phyloP scores from a whole-genome alignment of 1,139 yeast species.

The Saccharomyces hybrid region DNA sequence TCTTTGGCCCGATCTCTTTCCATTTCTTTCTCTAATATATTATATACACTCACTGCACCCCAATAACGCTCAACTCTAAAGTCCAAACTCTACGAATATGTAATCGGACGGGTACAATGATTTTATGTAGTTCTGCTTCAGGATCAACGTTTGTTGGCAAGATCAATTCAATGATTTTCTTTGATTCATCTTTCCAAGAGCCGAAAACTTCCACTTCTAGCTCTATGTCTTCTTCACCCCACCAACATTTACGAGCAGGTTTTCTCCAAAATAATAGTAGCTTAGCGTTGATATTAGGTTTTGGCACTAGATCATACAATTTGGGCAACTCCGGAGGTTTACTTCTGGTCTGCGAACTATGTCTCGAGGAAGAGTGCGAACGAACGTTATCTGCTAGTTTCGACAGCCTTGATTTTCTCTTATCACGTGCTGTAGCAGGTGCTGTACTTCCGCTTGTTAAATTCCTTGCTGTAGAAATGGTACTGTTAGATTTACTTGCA shows the following conservation, averaged over 20 bases:
- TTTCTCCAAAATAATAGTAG: constrained; percentile 90
- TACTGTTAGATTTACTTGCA: background rate
- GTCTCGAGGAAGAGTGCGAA: constrained; percentile 37
- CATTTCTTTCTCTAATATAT: background rate
- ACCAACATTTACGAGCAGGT: constrained; percentile 99
- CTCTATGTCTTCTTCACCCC: constrained; percentile 66
- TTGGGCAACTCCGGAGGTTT: constrained; percentile 30
- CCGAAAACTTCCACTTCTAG: constrained; percentile 40
- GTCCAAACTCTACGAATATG: constrained; percentile 40
- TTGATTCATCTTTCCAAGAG: constrained; percentile 16
- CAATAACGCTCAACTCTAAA: constrained; percentile 36
- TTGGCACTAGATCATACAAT: constrained; percentile 30
- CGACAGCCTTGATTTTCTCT: constrained; percentile 42
- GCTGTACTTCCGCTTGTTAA: background rate
- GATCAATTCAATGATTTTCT: constrained; percentile 15
- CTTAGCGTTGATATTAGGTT: constrained; percentile 43
- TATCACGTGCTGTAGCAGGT: constrained; percentile 14
- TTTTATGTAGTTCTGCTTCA: constrained; percentile 18
- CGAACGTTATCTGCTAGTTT: constrained; percentile 37
- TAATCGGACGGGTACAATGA: constrained; percentile 29
- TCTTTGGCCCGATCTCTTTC: background rate
- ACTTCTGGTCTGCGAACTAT: constrained; percentile 44
- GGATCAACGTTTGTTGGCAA: constrained; percentile 17
- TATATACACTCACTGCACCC: constrained; percentile 29
- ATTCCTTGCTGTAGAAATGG: background rate